Percentiles rank a stretch among this genome's conserved stretches.
These are phyloP conservation scores for Macadamia integrifolia DNA, from an alignment of 164 flowering plant species.

Conservation along the genomic window DNA sequence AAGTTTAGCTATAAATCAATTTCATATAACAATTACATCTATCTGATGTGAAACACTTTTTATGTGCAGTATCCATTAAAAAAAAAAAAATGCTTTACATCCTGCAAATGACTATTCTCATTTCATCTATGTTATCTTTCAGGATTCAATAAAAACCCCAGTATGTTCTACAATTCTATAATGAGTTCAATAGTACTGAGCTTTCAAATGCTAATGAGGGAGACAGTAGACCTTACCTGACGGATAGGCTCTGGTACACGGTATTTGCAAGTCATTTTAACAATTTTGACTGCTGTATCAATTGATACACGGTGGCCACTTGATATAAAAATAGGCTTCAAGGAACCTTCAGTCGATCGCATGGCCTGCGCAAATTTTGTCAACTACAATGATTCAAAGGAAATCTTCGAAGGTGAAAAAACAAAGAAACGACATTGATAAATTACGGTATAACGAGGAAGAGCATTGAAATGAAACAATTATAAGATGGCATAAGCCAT, in stretches of 20 bases:
- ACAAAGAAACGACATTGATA: neutral
- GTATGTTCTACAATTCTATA: neutral
- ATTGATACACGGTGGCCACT: slow-evolving; percentile 76
- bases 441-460: too few relatives aligned
- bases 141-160: too few relatives aligned
- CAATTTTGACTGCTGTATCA: slow-evolving; percentile 48
- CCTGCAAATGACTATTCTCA: too few relatives aligned
- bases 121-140: too few relatives aligned
- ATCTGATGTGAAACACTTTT: too few relatives aligned
- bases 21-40: too few relatives aligned
- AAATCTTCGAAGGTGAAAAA: neutral
- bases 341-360: slow-evolving; percentile 39
- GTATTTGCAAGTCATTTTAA: slow-evolving; percentile 52
- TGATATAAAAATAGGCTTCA: slow-evolving; percentile 70
- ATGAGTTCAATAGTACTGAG: neutral
- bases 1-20: too few relatives aligned
- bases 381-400: slow-evolving; percentile 2
- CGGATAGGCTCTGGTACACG: slow-evolving; percentile 83
- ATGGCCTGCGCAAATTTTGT: slow-evolving; percentile 43
- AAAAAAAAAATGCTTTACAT: too few relatives aligned
- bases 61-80: too few relatives aligned
- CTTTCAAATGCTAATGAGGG: neutral
- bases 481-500: too few relatives aligned
- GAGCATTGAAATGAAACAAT: too few relatives aligned
- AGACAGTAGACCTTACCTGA: slow-evolving; percentile 37